Percentiles rank a stretch among this genome's conserved stretches.
Evolutionary conservation across 2,329 filamentous ascomycete species (phyloP).

Genomic region (Colletotrichum scovillei): DNA sequence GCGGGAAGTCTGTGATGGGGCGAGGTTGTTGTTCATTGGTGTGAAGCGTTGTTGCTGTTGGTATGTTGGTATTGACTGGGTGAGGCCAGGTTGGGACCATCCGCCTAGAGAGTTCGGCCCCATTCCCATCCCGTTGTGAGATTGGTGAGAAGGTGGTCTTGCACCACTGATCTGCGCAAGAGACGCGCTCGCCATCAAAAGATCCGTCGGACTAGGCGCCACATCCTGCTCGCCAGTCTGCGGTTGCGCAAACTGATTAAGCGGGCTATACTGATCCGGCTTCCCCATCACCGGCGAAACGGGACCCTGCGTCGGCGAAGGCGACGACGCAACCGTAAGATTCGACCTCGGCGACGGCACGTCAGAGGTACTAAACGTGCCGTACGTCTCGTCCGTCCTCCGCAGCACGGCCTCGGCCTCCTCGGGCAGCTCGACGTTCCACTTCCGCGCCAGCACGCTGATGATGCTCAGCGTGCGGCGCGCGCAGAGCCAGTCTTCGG

Average conservation of each 20-base stretch:
- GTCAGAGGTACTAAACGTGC: slow-evolving; percentile 73
- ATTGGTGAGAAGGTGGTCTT: slow-evolving; percentile 25
- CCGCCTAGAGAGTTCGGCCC: slow-evolving; percentile 22
- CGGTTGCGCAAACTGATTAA: slow-evolving; percentile 47
- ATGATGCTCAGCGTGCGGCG: slow-evolving; percentile 87
- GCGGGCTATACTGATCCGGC: slow-evolving; percentile 48
- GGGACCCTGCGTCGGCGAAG: slow-evolving; percentile 41
- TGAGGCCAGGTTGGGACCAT: slow-evolving; percentile 41
- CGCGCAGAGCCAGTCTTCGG: slow-evolving; percentile 93
- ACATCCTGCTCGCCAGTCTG: slow-evolving; percentile 40
- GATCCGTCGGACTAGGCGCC: slow-evolving; percentile 41
- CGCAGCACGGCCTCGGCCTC: slow-evolving; percentile 83
- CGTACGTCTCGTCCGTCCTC: slow-evolving; percentile 83
- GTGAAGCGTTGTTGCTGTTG: slow-evolving; percentile 36
- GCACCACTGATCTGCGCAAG: slow-evolving; percentile 38
- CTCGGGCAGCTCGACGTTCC: slow-evolving; percentile 87
- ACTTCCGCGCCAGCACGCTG: slow-evolving; percentile 86
- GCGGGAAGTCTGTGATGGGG: neutral
- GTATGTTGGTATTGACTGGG: slow-evolving; percentile 43
- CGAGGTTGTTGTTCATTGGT: slow-evolving; percentile 1
- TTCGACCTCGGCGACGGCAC: slow-evolving; percentile 64
- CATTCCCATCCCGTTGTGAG: neutral
- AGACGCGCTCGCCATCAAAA: slow-evolving; percentile 41
- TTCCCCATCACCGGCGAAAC: slow-evolving; percentile 37
- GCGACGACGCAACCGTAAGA: slow-evolving; percentile 40